These are phyloP conservation scores for Durusdinium trenchii DNA, from an alignment of 73 alveolate species.

Conservation along the genomic window DNA sequence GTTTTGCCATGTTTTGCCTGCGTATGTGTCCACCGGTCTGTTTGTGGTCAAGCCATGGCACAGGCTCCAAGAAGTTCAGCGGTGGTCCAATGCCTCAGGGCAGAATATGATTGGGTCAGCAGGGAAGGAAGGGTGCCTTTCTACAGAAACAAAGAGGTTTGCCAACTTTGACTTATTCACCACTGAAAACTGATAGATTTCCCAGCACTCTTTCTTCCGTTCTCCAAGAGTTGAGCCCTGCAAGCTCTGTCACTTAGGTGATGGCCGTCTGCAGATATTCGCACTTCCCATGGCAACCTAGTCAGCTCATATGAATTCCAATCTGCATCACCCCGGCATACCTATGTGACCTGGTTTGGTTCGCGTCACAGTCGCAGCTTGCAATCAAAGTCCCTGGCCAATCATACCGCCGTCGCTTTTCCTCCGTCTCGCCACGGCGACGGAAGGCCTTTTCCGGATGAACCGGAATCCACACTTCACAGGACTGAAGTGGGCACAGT, in stretches of 20 bases:
- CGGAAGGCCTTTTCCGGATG: slow-evolving; percentile 70
- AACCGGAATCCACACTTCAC: not conserved
- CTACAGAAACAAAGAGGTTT: not conserved
- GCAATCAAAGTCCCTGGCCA: slow-evolving; percentile 31
- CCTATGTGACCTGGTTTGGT: too few relatives aligned
- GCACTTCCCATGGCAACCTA: slow-evolving; percentile 93
- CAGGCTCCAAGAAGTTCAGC: slow-evolving; percentile 83
- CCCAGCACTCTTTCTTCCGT: not conserved
- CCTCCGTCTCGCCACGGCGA: slow-evolving; percentile 86
- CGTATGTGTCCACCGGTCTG: too few relatives aligned
- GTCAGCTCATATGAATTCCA: not conserved
- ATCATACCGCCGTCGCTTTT: slow-evolving; percentile 82
- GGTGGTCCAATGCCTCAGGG: slow-evolving; percentile 79
- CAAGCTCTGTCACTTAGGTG: too few relatives aligned
- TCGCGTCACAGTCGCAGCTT: not conserved
- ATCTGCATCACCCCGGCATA: not conserved
- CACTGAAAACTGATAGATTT: not conserved
- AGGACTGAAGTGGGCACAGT: not conserved
- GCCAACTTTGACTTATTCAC: not conserved
- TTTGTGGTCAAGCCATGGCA: too few relatives aligned
- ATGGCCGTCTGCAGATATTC: slow-evolving; percentile 60
- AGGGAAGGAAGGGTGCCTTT: not conserved
- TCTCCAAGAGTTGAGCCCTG: not conserved
- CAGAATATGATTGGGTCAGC: not conserved
- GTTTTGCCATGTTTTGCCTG: too few relatives aligned